A percentile compares a stretch with the other conserved stretches of the same genome.
Evolutionary conservation across 306 rosid genomes (phyloP).

Genomic region (Cucurbita maxima): DNA sequence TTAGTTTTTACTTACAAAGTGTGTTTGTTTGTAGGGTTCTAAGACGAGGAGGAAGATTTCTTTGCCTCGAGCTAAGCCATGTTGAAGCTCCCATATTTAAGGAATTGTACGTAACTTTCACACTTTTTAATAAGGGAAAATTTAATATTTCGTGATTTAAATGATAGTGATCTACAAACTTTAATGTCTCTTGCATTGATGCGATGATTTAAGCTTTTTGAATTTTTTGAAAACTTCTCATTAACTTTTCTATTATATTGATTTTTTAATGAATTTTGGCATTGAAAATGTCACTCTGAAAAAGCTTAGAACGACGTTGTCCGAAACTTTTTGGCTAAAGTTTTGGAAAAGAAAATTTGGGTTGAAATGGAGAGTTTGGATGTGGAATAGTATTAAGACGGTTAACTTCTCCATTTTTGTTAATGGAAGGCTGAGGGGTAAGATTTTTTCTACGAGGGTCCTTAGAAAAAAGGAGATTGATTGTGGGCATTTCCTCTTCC

Average conservation of each 20-base stretch:
- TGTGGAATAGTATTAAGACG: neutral
- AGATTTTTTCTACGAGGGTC: neutral
- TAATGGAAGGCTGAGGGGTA: neutral
- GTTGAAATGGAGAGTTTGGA: neutral
- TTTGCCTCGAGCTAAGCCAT: constrained; percentile 94
- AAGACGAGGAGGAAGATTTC: constrained; percentile 84
- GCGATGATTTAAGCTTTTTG: neutral
- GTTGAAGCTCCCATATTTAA: constrained; percentile 64
- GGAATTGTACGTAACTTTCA: constrained; percentile 53
- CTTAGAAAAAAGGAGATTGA: neutral
- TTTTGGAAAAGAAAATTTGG: neutral
- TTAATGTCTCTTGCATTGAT: no score
- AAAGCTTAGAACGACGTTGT: neutral
- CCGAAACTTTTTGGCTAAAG: neutral
- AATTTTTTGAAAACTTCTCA: neutral
- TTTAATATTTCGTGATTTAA: neutral
- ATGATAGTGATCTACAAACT: neutral
- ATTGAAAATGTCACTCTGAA: neutral
- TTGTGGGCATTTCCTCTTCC: no score
- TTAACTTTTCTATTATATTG: neutral
- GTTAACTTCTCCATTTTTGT: neutral
- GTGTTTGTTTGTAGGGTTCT: constrained; percentile 44
- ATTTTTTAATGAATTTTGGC: neutral
- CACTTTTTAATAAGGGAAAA: neutral
- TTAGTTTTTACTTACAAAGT: neutral